Base-by-base conservation (phyloP, 2,329 filamentous ascomycete species). In the Alternaria gansuensis region DNA sequence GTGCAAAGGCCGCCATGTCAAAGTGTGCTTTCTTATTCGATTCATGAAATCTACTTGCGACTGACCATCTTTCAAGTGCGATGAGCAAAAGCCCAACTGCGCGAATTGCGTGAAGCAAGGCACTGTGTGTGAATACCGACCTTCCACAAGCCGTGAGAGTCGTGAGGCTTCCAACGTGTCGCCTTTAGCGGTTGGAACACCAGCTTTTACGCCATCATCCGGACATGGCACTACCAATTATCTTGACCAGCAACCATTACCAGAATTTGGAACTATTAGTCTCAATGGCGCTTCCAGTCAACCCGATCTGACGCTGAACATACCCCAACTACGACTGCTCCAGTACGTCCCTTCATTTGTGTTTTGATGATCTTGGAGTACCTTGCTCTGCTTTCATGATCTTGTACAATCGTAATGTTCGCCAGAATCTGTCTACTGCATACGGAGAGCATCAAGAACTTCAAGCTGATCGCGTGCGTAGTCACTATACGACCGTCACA, bases 71-170 rank as follows among this genome's bases (percentile, higher is more conserved):
- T 49, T 24, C 24, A 51, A 75, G 71, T 75, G 73, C 56, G 73
- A 75, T 57, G 73, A 75, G 54, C 66, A 67, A 39, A 69, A 66
- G 40, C 73, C 73, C 3, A 62, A 57, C n/a, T 75, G 73, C 53
- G 64, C 67, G 13, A 73, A 72, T 36, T 75, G 73, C 44, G 66
- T 72, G 17, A 75, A 73, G 45, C 72, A 75, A 60, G 66, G 64
- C n/a, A 64, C 66, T 8, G 23, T 46, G 24, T 75, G 72, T 63
- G 71, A 74, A 51, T 75, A 70, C 55, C 63, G 62, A 26, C 43
- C 51, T 29, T 24, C 51, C n/a, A 68, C 52, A 14, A 69, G 61
- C 40, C 57, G 62, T 13, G 57, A 64, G 48, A 71, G 63, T 45
- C 57, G 62, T n/a, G 59, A 64, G 45, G 48, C 55, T 9, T 65